Conservation (phyloP, 768 basidiomycete genomes). For the Plicaturopsis crispa region DNA sequence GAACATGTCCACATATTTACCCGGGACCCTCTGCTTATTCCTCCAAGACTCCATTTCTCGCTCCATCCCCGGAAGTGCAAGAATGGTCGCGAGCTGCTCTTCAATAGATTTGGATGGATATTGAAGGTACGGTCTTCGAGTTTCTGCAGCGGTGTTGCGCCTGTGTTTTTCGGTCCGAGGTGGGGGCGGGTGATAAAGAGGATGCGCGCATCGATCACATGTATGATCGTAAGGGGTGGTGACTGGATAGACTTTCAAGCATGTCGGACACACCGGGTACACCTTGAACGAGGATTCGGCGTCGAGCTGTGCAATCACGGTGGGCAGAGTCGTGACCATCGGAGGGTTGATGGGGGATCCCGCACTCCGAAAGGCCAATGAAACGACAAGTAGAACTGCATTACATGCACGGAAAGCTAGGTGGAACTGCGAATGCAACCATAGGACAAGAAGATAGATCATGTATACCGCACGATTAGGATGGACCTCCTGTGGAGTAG, state of each 20-base stretch:
- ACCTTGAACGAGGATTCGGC: constrained; percentile 11
- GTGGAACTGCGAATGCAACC: constrained; percentile 20
- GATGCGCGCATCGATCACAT: no score
- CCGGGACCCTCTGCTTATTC: background rate
- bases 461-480: constrained; percentile 11
- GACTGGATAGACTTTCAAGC: constrained; percentile 13
- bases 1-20: background rate
- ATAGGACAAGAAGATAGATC: constrained; percentile 15
- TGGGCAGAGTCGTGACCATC: constrained; percentile 13
- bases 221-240: constrained; percentile 1
- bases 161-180: no score
- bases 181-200: no score
- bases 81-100: background rate
- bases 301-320: constrained; percentile 10
- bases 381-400: constrained; percentile 11
- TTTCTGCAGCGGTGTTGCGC: constrained; percentile 19
- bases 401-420: constrained; percentile 19
- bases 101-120: background rate
- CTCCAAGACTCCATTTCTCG: background rate
- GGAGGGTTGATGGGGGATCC: constrained; percentile 7
- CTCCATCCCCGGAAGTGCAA: background rate
- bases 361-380: constrained; percentile 7
- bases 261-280: constrained; percentile 15
- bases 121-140: constrained; percentile 11
- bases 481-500: constrained; percentile 7